Evolutionary conservation across 2,329 filamentous ascomycete species (phyloP).

Genomic region (Cladophialophora chaetospira): DNA sequence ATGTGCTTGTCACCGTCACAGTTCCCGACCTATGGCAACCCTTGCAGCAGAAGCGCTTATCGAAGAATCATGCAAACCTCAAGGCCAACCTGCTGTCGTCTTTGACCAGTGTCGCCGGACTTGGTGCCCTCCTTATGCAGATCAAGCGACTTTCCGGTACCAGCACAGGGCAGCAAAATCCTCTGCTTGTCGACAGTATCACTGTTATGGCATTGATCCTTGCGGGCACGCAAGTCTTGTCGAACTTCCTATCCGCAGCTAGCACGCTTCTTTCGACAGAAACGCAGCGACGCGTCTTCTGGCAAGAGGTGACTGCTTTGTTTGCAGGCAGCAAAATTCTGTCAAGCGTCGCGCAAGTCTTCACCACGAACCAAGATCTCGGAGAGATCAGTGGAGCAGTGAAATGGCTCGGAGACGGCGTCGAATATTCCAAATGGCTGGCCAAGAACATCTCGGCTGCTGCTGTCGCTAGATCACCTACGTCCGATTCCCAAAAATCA

Average conservation of each 20-base stretch:
- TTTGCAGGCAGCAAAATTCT: conserved; percentile 63
- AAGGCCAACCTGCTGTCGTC: conserved; percentile 60
- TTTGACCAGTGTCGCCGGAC: conserved; percentile 71
- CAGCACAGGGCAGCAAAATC: conserved; percentile 34
- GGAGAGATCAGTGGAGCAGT: conserved; percentile 32
- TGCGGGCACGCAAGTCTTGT: conserved; percentile 16
- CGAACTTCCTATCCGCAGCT: conserved; percentile 40
- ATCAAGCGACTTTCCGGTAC: conserved; percentile 60
- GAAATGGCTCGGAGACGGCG: conserved; percentile 67
- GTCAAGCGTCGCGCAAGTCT: conserved; percentile 58
- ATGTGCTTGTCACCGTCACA: conserved; percentile 71
- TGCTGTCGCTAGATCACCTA: conserved; percentile 40
- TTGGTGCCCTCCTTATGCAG: conserved; percentile 75
- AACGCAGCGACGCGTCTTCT: conserved; percentile 48
- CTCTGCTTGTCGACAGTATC: conserved; percentile 41
- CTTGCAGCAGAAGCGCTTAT: conserved; percentile 14
- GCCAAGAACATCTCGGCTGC: conserved; percentile 61
- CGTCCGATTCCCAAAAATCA: conserved; percentile 33
- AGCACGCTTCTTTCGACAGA: conserved; percentile 41
- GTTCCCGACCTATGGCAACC: conserved; percentile 79
- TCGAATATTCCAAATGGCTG: conserved; percentile 70
- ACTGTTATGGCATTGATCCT: conserved; percentile 41
- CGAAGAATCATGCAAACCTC: conserved; percentile 31
- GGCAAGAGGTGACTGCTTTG: conserved; percentile 64
- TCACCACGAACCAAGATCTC: conserved; percentile 40